Evolutionary conservation across 2,329 filamentous ascomycete genomes (phyloP).

Genomic region (Aschersonia sp.): DNA sequence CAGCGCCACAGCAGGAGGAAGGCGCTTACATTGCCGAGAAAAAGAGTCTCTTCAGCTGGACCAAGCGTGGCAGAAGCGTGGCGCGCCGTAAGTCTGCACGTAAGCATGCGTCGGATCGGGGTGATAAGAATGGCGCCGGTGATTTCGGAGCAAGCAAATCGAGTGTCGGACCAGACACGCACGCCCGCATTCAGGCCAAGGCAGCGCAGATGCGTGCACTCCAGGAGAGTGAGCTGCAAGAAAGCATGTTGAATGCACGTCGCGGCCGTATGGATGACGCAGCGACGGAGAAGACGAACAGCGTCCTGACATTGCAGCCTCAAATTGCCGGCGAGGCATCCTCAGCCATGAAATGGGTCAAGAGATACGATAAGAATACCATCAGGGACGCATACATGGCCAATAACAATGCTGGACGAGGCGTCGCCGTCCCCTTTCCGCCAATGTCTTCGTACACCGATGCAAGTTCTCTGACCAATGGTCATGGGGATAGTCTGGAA

Average conservation of each 20-base stretch:
- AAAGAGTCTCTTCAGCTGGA: slow-evolving; percentile 86
- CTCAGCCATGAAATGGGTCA: slow-evolving; percentile 93
- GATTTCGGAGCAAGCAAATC: slow-evolving; percentile 51
- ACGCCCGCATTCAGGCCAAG: slow-evolving; percentile 83
- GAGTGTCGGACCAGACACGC: slow-evolving; percentile 79
- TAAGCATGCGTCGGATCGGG: slow-evolving; percentile 40
- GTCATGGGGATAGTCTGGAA: neutral
- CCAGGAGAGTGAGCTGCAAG: slow-evolving; percentile 42
- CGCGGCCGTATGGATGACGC: slow-evolving; percentile 41
- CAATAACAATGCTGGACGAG: slow-evolving; percentile 57
- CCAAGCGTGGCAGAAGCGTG: slow-evolving; percentile 47
- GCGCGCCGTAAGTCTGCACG: slow-evolving; percentile 57
- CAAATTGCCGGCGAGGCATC: slow-evolving; percentile 75
- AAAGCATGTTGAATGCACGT: slow-evolving; percentile 25
- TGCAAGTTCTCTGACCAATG: slow-evolving; percentile 6
- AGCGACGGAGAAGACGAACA: slow-evolving; percentile 66
- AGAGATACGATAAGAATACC: slow-evolving; percentile 80
- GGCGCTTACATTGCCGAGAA: slow-evolving; percentile 91
- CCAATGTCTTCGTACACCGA: slow-evolving; percentile 19
- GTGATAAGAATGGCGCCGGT: slow-evolving; percentile 26
- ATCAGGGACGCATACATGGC: slow-evolving; percentile 77
- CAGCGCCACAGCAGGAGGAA: slow-evolving; percentile 67
- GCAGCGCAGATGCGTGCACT: slow-evolving; percentile 68
- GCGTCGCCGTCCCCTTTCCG: slow-evolving; percentile 23
- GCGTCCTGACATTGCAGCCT: slow-evolving; percentile 76